Base-by-base conservation (phyloP, 2,329 filamentous ascomycete species). In the Emmonsia crescens region DNA sequence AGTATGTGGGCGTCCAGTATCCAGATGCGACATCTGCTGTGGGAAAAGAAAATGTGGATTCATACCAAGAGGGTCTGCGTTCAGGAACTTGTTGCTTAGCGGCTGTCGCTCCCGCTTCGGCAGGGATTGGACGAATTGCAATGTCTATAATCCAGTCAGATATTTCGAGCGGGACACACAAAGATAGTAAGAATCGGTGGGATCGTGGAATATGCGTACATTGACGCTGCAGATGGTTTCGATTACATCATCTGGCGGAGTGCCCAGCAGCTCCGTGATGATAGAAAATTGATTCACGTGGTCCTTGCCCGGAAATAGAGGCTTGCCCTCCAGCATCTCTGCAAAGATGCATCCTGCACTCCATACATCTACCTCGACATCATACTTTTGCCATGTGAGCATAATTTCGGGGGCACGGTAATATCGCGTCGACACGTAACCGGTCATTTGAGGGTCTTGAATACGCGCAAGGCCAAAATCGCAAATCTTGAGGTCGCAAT, bases 331-430 rank as follows among this genome's bases (percentile, higher is more conserved):
- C 29, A 59, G 31, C 57, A 59, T 59, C 31, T 59, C 57, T 21
- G 57, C 57, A 51, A 59, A 51, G 42, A 59, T 59, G n/a, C 57
- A 59, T 51, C 57, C 57, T 49, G 57, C 63, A 62, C 94, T 97
- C 94, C 94, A 99, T 74, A 99, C 96, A 75, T 99, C 94, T 62
- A 99, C 94, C 79, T 97, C 94, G 56, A 97, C 87, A 69, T 99
- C 94, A 78, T 99, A 99, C 80, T 99, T 99, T 81, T 99, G 94
- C 94, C 94, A 99, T 66, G 94, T 97, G 74, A 99, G 91, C 94
- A 99, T 99, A 74, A 99, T 99, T 78, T 99, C 94, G 21, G 94
- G 94, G 9, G 94, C 94, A 72, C 94, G 87, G 83, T 99, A 99
- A 82, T 99, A 99, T 82, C 94, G 84, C 65, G 94, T 99, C 56